Conservation (phyloP, 768 basidiomycete genomes). For the Lyophyllum atratum region DNA sequence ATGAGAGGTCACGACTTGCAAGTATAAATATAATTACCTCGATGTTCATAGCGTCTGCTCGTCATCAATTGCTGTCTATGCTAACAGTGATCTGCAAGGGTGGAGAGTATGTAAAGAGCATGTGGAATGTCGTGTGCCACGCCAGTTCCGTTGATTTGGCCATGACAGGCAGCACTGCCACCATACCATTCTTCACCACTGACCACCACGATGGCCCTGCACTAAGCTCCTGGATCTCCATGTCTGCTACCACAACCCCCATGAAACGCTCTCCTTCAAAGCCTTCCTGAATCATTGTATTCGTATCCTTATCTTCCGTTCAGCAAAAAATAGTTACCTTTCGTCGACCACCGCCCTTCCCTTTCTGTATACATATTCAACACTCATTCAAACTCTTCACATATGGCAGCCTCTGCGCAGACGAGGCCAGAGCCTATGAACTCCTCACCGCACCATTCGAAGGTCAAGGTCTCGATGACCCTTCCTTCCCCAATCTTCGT, state of each 20-base stretch:
- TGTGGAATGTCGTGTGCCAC: not conserved
- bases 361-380: not conserved
- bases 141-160: not conserved
- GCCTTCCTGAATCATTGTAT: not conserved
- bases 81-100: too few species aligned
- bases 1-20: too few species aligned
- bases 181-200: not conserved
- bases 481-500: slow-evolving; percentile 63
- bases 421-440: slow-evolving; percentile 70
- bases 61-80: too few species aligned
- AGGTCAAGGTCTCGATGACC: slow-evolving; percentile 68
- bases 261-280: not conserved
- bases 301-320: not conserved
- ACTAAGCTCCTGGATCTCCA: slow-evolving; percentile 4
- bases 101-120: not conserved
- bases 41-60: too few species aligned
- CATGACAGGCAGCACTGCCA: slow-evolving; percentile 14
- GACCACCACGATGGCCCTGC: slow-evolving; percentile 16
- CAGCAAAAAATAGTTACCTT: not conserved
- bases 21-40: not conserved
- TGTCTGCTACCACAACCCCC: not conserved
- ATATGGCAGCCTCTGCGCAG: slow-evolving; percentile 17
- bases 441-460: slow-evolving; percentile 75
- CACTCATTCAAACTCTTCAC: not conserved
- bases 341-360: not conserved